Evolutionary conservation across 75 land plant genomes (phyloP).

Genomic region (Azolla pinnata): DNA sequence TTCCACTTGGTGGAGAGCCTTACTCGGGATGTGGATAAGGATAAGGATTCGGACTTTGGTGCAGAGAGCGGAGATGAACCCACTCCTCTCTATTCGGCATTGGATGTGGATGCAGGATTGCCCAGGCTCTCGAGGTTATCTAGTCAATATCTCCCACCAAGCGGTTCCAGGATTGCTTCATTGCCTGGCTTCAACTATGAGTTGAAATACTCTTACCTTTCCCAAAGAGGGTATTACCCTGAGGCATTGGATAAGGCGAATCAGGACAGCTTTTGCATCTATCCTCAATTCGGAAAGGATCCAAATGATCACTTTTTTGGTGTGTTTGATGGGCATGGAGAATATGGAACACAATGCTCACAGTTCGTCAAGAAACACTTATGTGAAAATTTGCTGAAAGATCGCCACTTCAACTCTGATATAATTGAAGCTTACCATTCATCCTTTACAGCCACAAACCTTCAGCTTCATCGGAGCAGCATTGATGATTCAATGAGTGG

Average conservation of each 20-base stretch:
- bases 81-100: slow-evolving; percentile 4
- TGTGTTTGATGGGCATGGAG: slow-evolving; percentile 93
- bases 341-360: slow-evolving; percentile 66
- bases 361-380: slow-evolving; percentile 53
- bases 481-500: slow-evolving; percentile 95
- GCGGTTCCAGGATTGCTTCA: slow-evolving; percentile 54
- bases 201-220: slow-evolving; percentile 46
- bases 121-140: slow-evolving; percentile 57
- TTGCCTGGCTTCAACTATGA: slow-evolving; percentile 43
- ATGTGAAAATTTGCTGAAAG: slow-evolving; percentile 37
- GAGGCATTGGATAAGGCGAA: slow-evolving; percentile 73
- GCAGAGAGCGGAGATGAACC: neutral
- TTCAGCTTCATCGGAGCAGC: slow-evolving; percentile 42
- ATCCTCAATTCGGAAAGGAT: slow-evolving; percentile 42
- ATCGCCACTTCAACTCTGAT: slow-evolving; percentile 33
- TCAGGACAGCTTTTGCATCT: slow-evolving; percentile 69
- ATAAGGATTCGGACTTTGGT: slow-evolving; percentile 3
- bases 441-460: slow-evolving; percentile 44
- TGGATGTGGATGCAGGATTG: slow-evolving; percentile 64
- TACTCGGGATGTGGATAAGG: neutral
- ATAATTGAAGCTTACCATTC: slow-evolving; percentile 49
- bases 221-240: slow-evolving; percentile 80
- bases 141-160: slow-evolving; percentile 75
- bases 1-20: neutral
- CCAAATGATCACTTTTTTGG: slow-evolving; percentile 82